Evolutionary conservation across 1,139 yeast species (phyloP).

Genomic region (Meyerozyma guilliermondii): DNA sequence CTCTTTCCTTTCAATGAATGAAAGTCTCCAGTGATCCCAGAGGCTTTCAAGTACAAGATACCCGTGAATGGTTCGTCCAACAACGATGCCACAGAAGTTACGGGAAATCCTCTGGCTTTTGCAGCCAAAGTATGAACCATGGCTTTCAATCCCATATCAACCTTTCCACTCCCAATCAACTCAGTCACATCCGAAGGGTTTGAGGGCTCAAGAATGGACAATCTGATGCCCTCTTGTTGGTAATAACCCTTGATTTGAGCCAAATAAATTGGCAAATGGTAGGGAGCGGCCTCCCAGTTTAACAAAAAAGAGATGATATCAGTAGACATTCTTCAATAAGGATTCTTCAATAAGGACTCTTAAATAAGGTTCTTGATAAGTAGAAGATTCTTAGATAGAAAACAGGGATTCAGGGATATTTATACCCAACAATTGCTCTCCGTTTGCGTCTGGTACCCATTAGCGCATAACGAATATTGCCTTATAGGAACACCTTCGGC

Average conservation of each 20-base stretch:
- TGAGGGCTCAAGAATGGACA: slow-evolving; percentile 52
- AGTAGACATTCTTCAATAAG: slow-evolving; percentile 22
- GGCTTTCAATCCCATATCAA: slow-evolving; percentile 57
- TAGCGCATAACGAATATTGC: neutral
- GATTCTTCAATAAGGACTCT: slow-evolving; percentile 14
- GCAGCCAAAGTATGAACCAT: slow-evolving; percentile 61
- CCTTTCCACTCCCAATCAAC: slow-evolving; percentile 51
- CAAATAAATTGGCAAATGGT: slow-evolving; percentile 49
- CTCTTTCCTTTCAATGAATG: slow-evolving; percentile 47
- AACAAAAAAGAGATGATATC: slow-evolving; percentile 48
- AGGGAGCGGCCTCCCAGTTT: slow-evolving; percentile 57
- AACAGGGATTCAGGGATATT: neutral
- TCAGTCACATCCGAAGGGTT: slow-evolving; percentile 59
- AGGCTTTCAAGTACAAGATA: slow-evolving; percentile 45
- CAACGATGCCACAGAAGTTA: slow-evolving; percentile 50
- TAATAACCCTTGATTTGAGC: slow-evolving; percentile 50
- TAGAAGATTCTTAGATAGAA: neutral
- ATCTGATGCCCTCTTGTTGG: slow-evolving; percentile 45
- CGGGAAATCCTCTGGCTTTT: slow-evolving; percentile 55
- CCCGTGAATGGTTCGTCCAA: slow-evolving; percentile 59
- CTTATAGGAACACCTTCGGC: neutral
- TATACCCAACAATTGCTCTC: neutral
- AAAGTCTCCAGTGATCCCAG: slow-evolving; percentile 50
- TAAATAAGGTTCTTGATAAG: too few relatives aligned
- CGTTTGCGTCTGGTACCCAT: neutral